A percentile compares a stretch with the other conserved stretches of the same genome.
These are phyloP conservation scores for Cutaneotrichosporon sp. DNA, from an alignment of 1,284 basidiomycete species.

Conservation along the genomic window DNA sequence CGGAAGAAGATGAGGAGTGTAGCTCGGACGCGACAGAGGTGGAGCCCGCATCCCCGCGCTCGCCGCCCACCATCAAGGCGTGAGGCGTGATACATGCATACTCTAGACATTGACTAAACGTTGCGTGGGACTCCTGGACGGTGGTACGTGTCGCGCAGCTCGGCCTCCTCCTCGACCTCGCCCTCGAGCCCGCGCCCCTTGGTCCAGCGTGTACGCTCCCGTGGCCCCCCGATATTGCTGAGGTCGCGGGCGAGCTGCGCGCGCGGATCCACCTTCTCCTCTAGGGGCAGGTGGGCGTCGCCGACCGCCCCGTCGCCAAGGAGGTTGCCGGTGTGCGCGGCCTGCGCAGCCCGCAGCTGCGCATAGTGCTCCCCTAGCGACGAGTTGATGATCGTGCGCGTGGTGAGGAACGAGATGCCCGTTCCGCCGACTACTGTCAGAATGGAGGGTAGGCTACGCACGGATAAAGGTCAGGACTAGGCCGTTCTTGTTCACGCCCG, in stretches of 20 bases:
- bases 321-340: conserved; percentile 1
- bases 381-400: conserved; percentile 25
- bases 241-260: conserved; percentile 14
- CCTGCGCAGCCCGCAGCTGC: not conserved
- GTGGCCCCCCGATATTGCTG: conserved; percentile 18
- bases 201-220: conserved; percentile 29
- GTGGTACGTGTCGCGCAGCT: conserved; percentile 41
- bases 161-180: conserved; percentile 38
- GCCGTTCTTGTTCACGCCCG: conserved; percentile 27
- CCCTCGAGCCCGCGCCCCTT: conserved; percentile 37
- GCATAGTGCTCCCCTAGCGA: conserved; percentile 23
- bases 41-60: not conserved
- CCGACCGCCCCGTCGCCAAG: conserved; percentile 4
- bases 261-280: conserved; percentile 6
- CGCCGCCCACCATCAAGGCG: not conserved
- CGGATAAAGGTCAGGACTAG: conserved; percentile 35
- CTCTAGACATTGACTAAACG: not conserved
- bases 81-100: conserved; percentile 8
- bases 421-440: conserved; percentile 31
- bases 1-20: not conserved
- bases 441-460: conserved; percentile 11
- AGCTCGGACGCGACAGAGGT: conserved; percentile 10
- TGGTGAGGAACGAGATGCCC: conserved; percentile 32
- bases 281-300: not conserved
- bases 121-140: conserved; percentile 35